Percentiles rank a stretch among this genome's conserved stretches.
Conservation (phyloP, 371 early-diverging fungal species). For the Rhizomucor miehei region DNA sequence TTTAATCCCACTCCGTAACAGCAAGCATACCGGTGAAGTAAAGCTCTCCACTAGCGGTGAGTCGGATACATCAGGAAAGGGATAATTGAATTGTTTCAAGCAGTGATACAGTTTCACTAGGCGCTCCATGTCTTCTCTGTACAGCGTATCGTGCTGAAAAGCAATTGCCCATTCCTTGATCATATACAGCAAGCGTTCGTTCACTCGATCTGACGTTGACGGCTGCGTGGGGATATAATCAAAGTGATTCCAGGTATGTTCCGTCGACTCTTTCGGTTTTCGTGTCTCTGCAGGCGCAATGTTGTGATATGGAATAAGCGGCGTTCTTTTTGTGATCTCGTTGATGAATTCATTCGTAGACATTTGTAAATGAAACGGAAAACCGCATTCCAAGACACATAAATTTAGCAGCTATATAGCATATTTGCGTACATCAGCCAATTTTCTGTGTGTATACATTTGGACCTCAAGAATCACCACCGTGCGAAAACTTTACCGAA, state of each 20-base stretch:
- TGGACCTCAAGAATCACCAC: background rate
- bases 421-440: background rate
- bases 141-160: conserved; percentile 74
- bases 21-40: conserved; percentile 46
- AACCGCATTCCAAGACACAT: conserved; percentile 96
- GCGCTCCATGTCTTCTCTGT: conserved; percentile 85
- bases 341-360: conserved; percentile 94
- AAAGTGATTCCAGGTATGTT: conserved; percentile 13
- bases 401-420: conserved; percentile 90
- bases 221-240: conserved; percentile 21
- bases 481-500: conserved; percentile 40
- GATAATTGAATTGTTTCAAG: conserved; percentile 77
- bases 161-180: conserved; percentile 92
- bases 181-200: conserved; percentile 84
- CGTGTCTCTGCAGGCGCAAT: conserved; percentile 36
- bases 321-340: conserved; percentile 88
- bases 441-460: background rate
- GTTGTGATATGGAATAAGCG: conserved; percentile 61
- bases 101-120: conserved; percentile 92
- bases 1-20: too few species aligned
- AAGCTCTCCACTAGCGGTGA: conserved; percentile 65
- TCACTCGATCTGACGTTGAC: conserved; percentile 56
- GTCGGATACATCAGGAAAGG: conserved; percentile 78
- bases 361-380: conserved; percentile 92
- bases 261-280: background rate